Evolutionary conservation across 2,329 filamentous ascomycete genomes (phyloP).

Genomic region (Acrodontium crateriforme): DNA sequence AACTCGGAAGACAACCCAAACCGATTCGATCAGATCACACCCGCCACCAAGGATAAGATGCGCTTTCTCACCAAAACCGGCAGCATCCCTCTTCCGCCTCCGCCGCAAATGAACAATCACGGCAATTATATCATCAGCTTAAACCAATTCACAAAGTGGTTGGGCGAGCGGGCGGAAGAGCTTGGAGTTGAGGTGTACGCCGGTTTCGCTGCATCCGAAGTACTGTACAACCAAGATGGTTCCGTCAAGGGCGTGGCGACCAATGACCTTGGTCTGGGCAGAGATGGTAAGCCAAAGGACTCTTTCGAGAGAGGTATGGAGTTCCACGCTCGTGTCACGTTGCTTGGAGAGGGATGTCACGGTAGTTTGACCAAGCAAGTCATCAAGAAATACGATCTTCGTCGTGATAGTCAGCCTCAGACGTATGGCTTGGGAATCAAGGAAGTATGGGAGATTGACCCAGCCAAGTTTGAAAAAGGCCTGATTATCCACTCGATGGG

Average conservation of each 20-base stretch:
- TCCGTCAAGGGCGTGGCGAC: constrained; percentile 90
- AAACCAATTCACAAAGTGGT: constrained; percentile 90
- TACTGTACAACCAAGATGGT: constrained; percentile 75
- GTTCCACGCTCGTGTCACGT: constrained; percentile 81
- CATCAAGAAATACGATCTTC: constrained; percentile 82
- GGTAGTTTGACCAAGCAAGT: constrained; percentile 92
- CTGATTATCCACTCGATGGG: constrained; percentile 82
- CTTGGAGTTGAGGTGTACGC: constrained; percentile 91
- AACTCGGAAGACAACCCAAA: constrained; percentile 74
- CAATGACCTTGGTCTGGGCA: constrained; percentile 77
- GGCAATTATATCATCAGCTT: constrained; percentile 96
- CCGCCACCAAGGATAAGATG: constrained; percentile 76
- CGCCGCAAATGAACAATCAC: constrained; percentile 95
- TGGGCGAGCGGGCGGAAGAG: constrained; percentile 93
- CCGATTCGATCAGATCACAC: constrained; percentile 75
- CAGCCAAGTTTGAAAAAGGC: constrained; percentile 81
- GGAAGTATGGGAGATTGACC: constrained; percentile 92
- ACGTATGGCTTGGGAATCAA: constrained; percentile 92
- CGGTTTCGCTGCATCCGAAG: constrained; percentile 86
- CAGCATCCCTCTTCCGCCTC: constrained; percentile 68
- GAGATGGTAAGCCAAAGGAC: constrained; percentile 74
- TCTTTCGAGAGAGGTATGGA: constrained; percentile 96
- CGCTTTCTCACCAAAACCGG: constrained; percentile 75
- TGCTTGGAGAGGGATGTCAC: constrained; percentile 91
- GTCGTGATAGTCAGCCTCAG: constrained; percentile 79